Percentiles rank a stretch among this genome's conserved stretches.
These are phyloP conservation scores for Tympanopsis confertula DNA, from an alignment of 2,329 filamentous ascomycete species.

Conservation along the genomic window DNA sequence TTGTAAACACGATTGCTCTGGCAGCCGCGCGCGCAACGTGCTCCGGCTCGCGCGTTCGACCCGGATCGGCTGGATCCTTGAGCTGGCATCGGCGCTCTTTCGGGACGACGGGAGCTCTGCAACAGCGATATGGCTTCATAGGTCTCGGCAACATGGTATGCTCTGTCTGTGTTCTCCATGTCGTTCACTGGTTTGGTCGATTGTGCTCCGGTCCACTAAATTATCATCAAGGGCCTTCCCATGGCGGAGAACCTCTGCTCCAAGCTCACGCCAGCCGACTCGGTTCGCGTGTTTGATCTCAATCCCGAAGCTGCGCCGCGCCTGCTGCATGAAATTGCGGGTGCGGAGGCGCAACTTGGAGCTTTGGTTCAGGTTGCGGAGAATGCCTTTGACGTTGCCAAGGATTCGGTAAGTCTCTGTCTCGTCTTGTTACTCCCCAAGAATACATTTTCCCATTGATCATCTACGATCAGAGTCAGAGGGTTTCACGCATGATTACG, in stretches of 20 bases:
- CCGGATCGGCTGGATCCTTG: conserved; percentile 6
- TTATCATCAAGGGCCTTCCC: conserved; percentile 37
- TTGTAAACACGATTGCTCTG: too few species aligned
- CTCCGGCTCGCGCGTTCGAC: neutral
- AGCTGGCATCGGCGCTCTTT: conserved; percentile 33
- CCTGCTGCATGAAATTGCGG: conserved; percentile 32
- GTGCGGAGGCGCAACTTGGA: conserved; percentile 19
- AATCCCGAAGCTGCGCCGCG: conserved; percentile 34
- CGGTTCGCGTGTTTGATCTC: conserved; percentile 42
- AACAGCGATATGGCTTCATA: conserved; percentile 46
- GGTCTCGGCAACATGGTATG: conserved; percentile 50
- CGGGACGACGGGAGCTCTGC: conserved; percentile 30
- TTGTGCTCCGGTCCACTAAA: neutral
- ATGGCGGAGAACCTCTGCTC: conserved; percentile 52
- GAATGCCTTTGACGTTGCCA: conserved; percentile 34
- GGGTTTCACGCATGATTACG: too few species aligned
- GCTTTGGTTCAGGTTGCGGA: conserved; percentile 31
- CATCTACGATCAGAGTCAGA: conserved; percentile 13
- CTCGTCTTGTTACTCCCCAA: neutral
- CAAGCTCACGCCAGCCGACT: conserved; percentile 38
- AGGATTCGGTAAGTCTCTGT: conserved; percentile 34
- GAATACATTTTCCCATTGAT: conserved; percentile 3
- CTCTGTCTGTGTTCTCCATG: neutral
- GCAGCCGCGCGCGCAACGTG: too few species aligned
- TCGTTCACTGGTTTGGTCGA: neutral